Evolutionary conservation across 1,284 basidiomycete genomes (phyloP), one percentile per base, ranked within the genome.

Genomic region (Apiotrichum porosum): DNA sequence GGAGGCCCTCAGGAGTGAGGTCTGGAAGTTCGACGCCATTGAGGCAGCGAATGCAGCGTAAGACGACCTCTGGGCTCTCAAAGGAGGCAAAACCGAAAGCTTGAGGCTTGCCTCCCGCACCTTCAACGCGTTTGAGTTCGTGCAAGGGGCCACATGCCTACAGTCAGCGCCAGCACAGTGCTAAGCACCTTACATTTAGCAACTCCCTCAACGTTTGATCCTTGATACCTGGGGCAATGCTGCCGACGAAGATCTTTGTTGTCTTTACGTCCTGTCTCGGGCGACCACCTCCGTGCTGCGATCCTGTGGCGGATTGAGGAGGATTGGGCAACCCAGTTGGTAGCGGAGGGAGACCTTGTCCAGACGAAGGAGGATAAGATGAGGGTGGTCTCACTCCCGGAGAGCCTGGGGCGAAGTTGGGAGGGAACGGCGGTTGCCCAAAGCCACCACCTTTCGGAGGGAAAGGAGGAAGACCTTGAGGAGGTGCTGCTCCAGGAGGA

Each of bases 41-140:
- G 56, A 97, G 76, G 47, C 93, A 78, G 18, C 80, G 73, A 57
- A 94, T 77, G 39, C 88, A 88, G 52, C 90, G 80, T 54, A 92
- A 72, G 5, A 92, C 90, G 54, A 85, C 83, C 65, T 92, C 88
- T 17, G 91, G 87, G 49, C 89, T 88, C 65, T 91, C 86, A 63
- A 82, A 95, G 65, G 90, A 86, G 32, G 90, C 91, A 69, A 97
- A 97, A 3, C 90, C 93, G 64, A 97, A 97, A 3, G 89, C 89
- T 74, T 93, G 90, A 4, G 89, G 89, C 69, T 92, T 91, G 56
- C 89, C 89, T 12, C 84, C 84, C 8, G 88, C 86, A 0, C 87
- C 90, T 37, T 87, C 86, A 13, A 93, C 82, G 9, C 91, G 83
- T 63, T 94, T 97, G 73, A 95, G 86, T 4, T 86, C 87, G 51